Evolutionary conservation across 2,329 filamentous ascomycete species (phyloP).

Genomic region (Alternaria brassicicola): DNA sequence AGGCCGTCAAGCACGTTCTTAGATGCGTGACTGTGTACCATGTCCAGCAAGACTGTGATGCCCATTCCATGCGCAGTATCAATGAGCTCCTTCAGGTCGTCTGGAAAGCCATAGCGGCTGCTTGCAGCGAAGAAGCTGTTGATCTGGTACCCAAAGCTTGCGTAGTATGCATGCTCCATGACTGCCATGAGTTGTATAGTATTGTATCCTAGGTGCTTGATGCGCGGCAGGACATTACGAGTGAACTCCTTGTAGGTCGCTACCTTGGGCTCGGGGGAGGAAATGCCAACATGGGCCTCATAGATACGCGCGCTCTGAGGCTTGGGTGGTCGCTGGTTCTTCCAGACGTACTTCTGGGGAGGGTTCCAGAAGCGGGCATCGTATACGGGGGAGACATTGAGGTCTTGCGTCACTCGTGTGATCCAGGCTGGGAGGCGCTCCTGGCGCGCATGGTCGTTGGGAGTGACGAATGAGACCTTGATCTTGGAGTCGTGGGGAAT

Average conservation of each 20-base stretch:
- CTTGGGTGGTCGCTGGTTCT: conserved; percentile 80
- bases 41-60: conserved; percentile 87
- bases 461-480: conserved; percentile 87
- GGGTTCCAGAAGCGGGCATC: conserved; percentile 98
- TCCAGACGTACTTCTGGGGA: conserved; percentile 82
- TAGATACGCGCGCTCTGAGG: conserved; percentile 89
- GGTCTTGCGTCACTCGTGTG: conserved; percentile 93
- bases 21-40: conserved; percentile 96
- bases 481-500: conserved; percentile 95
- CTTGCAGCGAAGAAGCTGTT: conserved; percentile 99
- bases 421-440: conserved; percentile 97
- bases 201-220: conserved; percentile 91
- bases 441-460: conserved; percentile 73
- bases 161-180: conserved; percentile 99
- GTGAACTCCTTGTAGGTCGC: conserved; percentile 98
- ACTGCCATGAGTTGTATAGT: conserved; percentile 98
- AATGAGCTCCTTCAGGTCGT: conserved; percentile 95
- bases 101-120: conserved; percentile 90
- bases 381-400: conserved; percentile 87
- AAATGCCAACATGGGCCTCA: conserved; percentile 98
- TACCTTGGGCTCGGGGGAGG: conserved; percentile 84
- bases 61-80: conserved; percentile 93
- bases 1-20: conserved; percentile 96
- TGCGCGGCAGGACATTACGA: conserved; percentile 85
- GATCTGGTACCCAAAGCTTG: conserved; percentile 97